Conservation (phyloP, 176 grass and related monocot genomes). For the Carex myosuroides region DNA sequence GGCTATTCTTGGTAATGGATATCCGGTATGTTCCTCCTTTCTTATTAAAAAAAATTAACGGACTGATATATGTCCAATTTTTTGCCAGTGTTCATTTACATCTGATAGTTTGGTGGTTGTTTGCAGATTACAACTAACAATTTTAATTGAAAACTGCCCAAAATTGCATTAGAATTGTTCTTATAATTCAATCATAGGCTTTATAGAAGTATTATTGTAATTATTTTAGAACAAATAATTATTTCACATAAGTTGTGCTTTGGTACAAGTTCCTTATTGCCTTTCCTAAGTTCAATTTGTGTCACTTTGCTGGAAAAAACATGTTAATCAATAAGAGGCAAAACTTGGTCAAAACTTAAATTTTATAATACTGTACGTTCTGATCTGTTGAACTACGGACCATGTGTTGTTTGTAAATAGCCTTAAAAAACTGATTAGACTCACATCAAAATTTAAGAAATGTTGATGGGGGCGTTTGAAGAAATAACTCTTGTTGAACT, state of each 20-base stretch:
- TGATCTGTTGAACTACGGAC: background rate
- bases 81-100: background rate
- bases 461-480: background rate
- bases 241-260: background rate
- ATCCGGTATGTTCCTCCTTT: conserved; percentile 48
- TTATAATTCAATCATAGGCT: background rate
- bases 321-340: background rate
- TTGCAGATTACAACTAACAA: background rate
- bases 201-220: background rate
- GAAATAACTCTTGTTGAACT: conserved; percentile 4
- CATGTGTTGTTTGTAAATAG: background rate
- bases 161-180: background rate
- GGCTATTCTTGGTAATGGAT: conserved; percentile 73
- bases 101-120: background rate
- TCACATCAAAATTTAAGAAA: background rate
- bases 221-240: background rate
- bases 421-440: background rate
- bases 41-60: background rate
- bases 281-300: background rate
- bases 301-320: background rate
- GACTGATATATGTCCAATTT: background rate
- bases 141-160: background rate
- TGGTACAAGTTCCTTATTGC: background rate
- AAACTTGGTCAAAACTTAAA: background rate
- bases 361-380: background rate